A percentile compares a stretch with the other conserved stretches of the same genome.
phyloP scores from a whole-genome alignment of 345 rosid species.

The Brassica incana region DNA sequence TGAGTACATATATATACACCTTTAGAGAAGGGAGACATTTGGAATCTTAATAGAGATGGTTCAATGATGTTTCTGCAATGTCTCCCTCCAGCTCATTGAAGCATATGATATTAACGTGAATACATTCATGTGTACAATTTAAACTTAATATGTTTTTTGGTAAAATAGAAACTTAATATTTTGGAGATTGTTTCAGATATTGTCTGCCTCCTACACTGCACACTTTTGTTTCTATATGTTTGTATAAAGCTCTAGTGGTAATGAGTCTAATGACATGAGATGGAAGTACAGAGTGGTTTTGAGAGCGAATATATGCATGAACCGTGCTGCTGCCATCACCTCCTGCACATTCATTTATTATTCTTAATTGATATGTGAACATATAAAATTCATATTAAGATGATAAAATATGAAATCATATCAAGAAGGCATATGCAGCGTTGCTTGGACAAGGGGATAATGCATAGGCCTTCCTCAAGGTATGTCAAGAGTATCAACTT shows the following conservation, averaged over 20 bases:
- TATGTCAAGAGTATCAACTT: background rate
- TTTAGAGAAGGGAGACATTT: background rate
- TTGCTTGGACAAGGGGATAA: constrained; percentile 7
- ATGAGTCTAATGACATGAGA: background rate
- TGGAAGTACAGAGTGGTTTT: constrained; percentile 21
- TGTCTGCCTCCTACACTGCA: constrained; percentile 32
- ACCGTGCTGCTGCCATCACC: constrained; percentile 23
- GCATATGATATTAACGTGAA: constrained; percentile 14
- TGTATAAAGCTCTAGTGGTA: background rate
- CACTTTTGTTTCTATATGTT: background rate
- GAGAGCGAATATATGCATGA: constrained; percentile 29
- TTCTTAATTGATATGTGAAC: background rate
- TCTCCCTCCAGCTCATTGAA: constrained; percentile 19
- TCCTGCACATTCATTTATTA: background rate
- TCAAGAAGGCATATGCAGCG: background rate
- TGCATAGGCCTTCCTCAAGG: background rate
- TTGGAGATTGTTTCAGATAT: background rate
- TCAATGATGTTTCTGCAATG: constrained; percentile 28
- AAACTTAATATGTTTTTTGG: background rate
- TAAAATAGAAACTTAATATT: background rate
- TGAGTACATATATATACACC: constrained; percentile 20
- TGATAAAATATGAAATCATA: background rate
- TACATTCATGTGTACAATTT: constrained; percentile 9
- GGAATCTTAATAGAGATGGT: constrained; percentile 1
- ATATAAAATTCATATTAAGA: background rate